phyloP scores from a whole-genome alignment of 1,284 basidiomycete genomes.

The Heliocybe sulcata region DNA sequence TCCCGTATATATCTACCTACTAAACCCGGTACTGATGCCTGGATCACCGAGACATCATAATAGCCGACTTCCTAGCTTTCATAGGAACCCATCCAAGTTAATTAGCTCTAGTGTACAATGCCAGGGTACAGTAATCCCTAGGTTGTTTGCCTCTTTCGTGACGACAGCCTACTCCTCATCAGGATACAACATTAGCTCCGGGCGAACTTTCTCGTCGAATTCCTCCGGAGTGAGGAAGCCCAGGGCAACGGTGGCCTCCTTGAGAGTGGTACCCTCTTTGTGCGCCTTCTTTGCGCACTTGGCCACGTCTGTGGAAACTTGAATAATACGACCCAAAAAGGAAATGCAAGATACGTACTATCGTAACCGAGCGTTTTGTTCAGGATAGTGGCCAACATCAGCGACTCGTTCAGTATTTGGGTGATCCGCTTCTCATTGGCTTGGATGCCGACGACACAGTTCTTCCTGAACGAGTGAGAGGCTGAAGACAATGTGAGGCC shows the following conservation, averaged over 20 bases:
- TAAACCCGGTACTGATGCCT: no score
- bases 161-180: slow-evolving; percentile 37
- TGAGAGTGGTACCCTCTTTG: slow-evolving; percentile 94
- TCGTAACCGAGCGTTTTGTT: slow-evolving; percentile 94
- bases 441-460: slow-evolving; percentile 94
- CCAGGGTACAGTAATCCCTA: background rate
- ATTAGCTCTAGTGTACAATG: no score
- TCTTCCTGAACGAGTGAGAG: slow-evolving; percentile 89
- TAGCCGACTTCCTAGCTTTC: no score
- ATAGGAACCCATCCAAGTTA: no score
- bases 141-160: background rate
- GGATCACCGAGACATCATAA: no score
- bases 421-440: slow-evolving; percentile 94
- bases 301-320: slow-evolving; percentile 69
- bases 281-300: slow-evolving; percentile 99
- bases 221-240: slow-evolving; percentile 87
- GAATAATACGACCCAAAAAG: background rate
- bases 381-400: slow-evolving; percentile 95
- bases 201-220: slow-evolving; percentile 93
- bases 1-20: no score
- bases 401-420: slow-evolving; percentile 85
- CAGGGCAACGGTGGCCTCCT: slow-evolving; percentile 87
- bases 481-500: slow-evolving; percentile 30
- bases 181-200: slow-evolving; percentile 83
- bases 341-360: slow-evolving; percentile 51